Evolutionary conservation across 257 asterid species (phyloP).

Genomic region (Nicotiana knightiana): DNA sequence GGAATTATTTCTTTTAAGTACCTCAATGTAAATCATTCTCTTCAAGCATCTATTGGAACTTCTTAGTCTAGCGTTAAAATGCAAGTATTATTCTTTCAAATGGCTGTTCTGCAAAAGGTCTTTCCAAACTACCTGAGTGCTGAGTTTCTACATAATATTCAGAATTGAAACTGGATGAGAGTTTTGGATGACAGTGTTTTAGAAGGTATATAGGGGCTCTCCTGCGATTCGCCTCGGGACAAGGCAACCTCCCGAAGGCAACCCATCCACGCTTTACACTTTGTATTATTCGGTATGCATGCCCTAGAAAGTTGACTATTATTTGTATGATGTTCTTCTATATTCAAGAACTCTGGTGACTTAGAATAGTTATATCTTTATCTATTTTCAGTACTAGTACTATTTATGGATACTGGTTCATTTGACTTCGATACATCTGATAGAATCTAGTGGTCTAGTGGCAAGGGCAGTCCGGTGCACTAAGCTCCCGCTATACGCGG

Average conservation of each 20-base stretch:
- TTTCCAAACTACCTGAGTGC: not conserved
- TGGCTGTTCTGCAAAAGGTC: not conserved
- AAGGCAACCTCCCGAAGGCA: not conserved
- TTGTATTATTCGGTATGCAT: not conserved
- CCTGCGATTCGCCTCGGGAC: not conserved
- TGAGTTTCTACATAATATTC: not conserved
- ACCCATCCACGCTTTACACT: not conserved
- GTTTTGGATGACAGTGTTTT: not conserved
- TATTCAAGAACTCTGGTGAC: not conserved
- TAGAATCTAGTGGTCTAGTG: not conserved
- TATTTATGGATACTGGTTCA: not conserved
- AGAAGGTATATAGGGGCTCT: not conserved
- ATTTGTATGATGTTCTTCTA: not conserved
- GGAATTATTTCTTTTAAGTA: not conserved
- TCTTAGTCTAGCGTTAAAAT: not conserved
- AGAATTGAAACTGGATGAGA: not conserved
- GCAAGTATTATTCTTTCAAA: not conserved
- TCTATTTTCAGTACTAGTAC: too few relatives aligned
- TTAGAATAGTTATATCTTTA: not conserved
- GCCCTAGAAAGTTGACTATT: not conserved
- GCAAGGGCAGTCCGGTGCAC: too few relatives aligned
- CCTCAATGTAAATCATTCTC: not conserved
- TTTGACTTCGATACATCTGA: not conserved
- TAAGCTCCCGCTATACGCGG: too few relatives aligned
- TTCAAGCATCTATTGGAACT: not conserved